A percentile compares a stretch with the other conserved stretches of the same genome.
phyloP scores from a whole-genome alignment of 345 rosid species.

The Boechera stricta region DNA sequence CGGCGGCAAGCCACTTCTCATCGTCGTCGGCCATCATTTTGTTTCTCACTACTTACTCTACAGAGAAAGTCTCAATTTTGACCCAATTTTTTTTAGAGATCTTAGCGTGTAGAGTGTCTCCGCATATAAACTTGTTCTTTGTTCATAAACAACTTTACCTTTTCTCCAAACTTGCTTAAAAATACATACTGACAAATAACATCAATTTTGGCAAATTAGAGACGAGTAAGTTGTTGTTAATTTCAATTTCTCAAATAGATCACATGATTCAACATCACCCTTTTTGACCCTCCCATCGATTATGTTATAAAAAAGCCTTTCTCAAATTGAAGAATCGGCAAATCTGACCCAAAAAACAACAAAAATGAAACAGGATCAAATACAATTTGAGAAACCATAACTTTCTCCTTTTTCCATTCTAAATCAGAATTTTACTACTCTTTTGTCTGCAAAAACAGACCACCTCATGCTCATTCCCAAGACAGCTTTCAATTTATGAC shows the following conservation, averaged over 20 bases:
- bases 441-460: slow-evolving; percentile 28
- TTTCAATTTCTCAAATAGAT: neutral
- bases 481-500: slow-evolving; percentile 12
- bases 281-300: neutral
- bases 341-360: neutral
- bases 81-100: neutral
- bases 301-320: slow-evolving; percentile 12
- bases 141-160: slow-evolving; percentile 20
- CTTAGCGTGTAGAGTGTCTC: neutral
- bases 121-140: neutral
- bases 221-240: neutral
- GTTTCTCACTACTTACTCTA: slow-evolving; percentile 16
- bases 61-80: slow-evolving; percentile 29
- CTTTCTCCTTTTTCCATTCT: slow-evolving; percentile 25
- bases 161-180: slow-evolving; percentile 10
- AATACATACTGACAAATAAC: neutral
- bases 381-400: slow-evolving; percentile 13
- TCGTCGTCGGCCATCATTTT: slow-evolving; percentile 88
- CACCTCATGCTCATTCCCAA: slow-evolving; percentile 6
- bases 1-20: slow-evolving; percentile 96
- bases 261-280: slow-evolving; percentile 22
- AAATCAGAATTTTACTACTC: slow-evolving; percentile 22
- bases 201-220: neutral
- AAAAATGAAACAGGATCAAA: slow-evolving; percentile 21
- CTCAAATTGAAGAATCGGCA: neutral